These are phyloP conservation scores for Xerocomus potaroensis DNA, from an alignment of 768 basidiomycete species.

Conservation along the genomic window DNA sequence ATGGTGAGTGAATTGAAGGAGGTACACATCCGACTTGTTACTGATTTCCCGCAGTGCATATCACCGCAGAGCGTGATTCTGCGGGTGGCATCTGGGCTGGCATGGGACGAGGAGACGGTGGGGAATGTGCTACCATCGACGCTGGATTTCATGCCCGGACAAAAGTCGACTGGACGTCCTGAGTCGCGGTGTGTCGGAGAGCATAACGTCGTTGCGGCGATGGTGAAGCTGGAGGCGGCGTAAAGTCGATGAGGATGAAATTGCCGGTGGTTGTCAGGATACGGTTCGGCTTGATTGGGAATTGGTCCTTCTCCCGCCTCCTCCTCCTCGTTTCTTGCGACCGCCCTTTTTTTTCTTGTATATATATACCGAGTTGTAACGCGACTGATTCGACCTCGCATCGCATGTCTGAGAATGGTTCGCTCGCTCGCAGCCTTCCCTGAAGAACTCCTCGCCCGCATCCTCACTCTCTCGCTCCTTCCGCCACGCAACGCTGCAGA, in stretches of 20 bases:
- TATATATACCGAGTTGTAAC: conserved; percentile 7
- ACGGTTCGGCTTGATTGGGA: conserved; percentile 11
- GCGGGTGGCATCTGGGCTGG: conserved; percentile 17
- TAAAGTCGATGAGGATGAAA: not conserved
- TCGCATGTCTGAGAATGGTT: conserved; percentile 7
- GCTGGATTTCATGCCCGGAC: conserved; percentile 9
- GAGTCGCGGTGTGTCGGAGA: conserved; percentile 1
- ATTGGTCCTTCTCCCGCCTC: conserved; percentile 1
- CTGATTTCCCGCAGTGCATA: conserved; percentile 16
- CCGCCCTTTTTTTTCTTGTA: not conserved
- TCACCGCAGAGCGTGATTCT: conserved; percentile 26
- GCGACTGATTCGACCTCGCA: not conserved
- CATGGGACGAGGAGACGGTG: conserved; percentile 14
- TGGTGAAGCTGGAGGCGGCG: not conserved
- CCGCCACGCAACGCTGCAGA: conserved; percentile 23
- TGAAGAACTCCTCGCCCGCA: conserved; percentile 45
- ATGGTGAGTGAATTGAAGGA: conserved; percentile 14
- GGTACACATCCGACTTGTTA: not conserved
- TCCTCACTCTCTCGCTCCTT: conserved; percentile 33
- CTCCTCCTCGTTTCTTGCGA: not conserved
- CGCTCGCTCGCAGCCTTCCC: conserved; percentile 31
- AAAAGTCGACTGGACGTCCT: not conserved
- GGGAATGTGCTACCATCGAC: not conserved
- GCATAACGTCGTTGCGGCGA: not conserved
- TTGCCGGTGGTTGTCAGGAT: conserved; percentile 1